These are phyloP conservation scores for Pseudonitzschia delicatissima DNA, from an alignment of 108 stramenopile species.

Conservation along the genomic window DNA sequence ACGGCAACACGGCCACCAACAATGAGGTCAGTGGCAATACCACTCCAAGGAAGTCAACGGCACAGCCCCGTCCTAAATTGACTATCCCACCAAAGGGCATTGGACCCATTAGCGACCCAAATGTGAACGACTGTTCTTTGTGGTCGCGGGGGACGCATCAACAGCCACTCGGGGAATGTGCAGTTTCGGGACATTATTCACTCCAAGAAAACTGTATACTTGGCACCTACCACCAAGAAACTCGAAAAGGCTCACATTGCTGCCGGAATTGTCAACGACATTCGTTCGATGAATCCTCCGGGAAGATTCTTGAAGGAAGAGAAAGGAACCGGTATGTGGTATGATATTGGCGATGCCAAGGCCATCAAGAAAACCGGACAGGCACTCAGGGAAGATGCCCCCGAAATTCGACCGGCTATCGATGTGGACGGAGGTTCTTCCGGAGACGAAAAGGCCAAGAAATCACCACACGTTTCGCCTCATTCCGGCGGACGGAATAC, in stretches of 20 bases:
- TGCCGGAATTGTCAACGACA: conserved; percentile 54
- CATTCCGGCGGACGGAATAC: background rate
- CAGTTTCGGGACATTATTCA: conserved; percentile 74
- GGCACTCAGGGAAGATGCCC: conserved; percentile 79
- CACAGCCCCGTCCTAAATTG: conserved; percentile 48
- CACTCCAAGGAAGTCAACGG: conserved; percentile 39
- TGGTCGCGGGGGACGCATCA: conserved; percentile 83
- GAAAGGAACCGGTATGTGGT: conserved; percentile 57
- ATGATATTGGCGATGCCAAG: conserved; percentile 83
- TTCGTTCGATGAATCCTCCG: conserved; percentile 66
- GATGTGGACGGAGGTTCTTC: conserved; percentile 26
- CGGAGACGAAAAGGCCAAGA: conserved; percentile 24
- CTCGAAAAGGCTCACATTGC: conserved; percentile 83
- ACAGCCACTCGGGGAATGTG: conserved; percentile 83
- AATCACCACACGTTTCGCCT: too few relatives aligned
- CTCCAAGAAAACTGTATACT: conserved; percentile 59
- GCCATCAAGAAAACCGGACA: conserved; percentile 88
- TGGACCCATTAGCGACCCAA: conserved; percentile 46
- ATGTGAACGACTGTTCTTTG: conserved; percentile 54
- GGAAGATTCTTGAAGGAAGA: conserved; percentile 87
- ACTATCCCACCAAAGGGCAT: conserved; percentile 48
- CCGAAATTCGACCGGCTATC: conserved; percentile 63
- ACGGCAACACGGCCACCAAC: conserved; percentile 4
- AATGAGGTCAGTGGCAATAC: background rate
- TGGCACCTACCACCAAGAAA: conserved; percentile 74